Evolutionary conservation across 2,329 filamentous ascomycete species (phyloP).

Genomic region (Microdochium bolleyi): DNA sequence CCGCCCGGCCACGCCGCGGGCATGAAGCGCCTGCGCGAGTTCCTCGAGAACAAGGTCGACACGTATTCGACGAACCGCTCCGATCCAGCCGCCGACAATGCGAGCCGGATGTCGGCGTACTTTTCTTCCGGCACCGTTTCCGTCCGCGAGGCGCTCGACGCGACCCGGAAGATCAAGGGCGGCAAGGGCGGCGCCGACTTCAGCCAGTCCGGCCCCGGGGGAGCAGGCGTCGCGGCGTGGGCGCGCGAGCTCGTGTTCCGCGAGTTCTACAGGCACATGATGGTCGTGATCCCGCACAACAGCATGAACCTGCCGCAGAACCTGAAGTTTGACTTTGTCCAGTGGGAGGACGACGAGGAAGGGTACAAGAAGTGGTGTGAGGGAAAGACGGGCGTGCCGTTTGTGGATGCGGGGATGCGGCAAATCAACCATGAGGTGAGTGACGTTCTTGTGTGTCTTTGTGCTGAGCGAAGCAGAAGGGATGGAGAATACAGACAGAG

Average conservation of each 20-base stretch:
- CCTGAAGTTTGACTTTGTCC: conserved; percentile 58
- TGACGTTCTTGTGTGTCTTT: background rate
- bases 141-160: conserved; percentile 11
- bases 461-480: background rate
- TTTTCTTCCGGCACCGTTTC: conserved; percentile 20
- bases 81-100: conserved; percentile 21
- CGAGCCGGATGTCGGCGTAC: conserved; percentile 23
- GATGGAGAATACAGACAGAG: too few relatives aligned
- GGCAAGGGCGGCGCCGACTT: conserved; percentile 7
- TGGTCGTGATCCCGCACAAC: conserved; percentile 11
- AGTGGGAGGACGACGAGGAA: conserved; percentile 55
- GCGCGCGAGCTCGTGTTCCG: conserved; percentile 17
- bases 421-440: conserved; percentile 39
- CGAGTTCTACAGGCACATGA: conserved; percentile 17
- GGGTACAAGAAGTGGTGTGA: conserved; percentile 54
- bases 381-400: conserved; percentile 54
- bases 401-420: conserved; percentile 62
- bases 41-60: conserved; percentile 20
- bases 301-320: conserved; percentile 71
- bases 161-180: conserved; percentile 4
- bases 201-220: conserved; percentile 4
- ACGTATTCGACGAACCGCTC: conserved; percentile 21
- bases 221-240: conserved; percentile 11
- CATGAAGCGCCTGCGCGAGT: conserved; percentile 17
- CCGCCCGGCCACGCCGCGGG: conserved; percentile 23